phyloP scores from a whole-genome alignment of 805 yeast species.

The Clavispora phyllophila region DNA sequence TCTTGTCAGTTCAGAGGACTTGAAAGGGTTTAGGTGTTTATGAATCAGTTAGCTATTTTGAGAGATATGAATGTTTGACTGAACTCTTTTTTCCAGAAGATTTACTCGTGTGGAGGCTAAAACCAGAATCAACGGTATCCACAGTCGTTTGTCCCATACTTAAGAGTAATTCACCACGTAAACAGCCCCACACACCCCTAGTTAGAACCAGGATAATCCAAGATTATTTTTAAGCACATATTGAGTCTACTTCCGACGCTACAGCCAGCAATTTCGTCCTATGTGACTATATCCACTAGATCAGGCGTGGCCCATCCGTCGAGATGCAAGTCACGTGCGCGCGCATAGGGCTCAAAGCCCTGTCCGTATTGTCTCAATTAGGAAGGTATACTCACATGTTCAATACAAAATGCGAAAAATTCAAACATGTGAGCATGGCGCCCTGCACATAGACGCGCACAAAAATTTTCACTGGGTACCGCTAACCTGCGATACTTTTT shows the following conservation, averaged over 20 bases:
- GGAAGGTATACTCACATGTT: conserved; percentile 15
- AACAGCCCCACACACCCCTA: neutral
- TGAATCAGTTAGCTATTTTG: too few relatives aligned
- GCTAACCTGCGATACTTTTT: conserved; percentile 2
- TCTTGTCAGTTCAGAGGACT: too few relatives aligned
- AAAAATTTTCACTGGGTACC: conserved; percentile 11
- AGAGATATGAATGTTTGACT: too few relatives aligned
- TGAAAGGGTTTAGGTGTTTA: too few relatives aligned
- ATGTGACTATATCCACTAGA: too few relatives aligned
- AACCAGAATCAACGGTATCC: too few relatives aligned
- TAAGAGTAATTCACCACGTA: neutral
- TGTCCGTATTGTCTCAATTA: conserved; percentile 11
- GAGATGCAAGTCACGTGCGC: conserved; percentile 14
- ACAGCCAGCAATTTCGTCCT: too few relatives aligned
- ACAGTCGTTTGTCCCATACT: neutral
- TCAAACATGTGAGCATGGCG: conserved; percentile 14
- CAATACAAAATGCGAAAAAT: conserved; percentile 8
- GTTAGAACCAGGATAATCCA: neutral
- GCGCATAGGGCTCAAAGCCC: conserved; percentile 10
- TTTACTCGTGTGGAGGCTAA: too few relatives aligned
- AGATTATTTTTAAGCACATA: too few relatives aligned
- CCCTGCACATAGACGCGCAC: conserved; percentile 10
- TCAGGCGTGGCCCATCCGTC: too few relatives aligned
- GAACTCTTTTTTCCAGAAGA: too few relatives aligned
- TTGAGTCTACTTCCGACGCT: too few relatives aligned